Conservation (phyloP, 176 grass and related monocot genomes). For the Oryza meridionalis region DNA sequence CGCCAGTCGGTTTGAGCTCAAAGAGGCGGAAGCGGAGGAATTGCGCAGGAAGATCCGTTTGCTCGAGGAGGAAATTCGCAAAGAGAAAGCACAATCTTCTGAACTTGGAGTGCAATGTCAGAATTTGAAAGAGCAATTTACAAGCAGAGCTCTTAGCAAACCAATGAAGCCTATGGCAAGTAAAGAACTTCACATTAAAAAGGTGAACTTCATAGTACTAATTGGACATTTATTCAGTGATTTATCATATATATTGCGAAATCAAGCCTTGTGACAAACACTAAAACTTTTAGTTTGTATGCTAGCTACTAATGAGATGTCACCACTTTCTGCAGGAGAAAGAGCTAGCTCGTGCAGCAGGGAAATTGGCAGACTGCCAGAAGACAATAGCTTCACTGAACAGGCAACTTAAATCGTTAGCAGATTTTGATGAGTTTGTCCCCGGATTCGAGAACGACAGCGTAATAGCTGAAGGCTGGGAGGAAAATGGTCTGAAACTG, state of each 20-base stretch:
- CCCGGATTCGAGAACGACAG: slow-evolving; percentile 40
- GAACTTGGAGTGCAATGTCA: slow-evolving; percentile 50
- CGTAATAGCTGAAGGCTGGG: slow-evolving; percentile 23
- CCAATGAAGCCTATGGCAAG: slow-evolving; percentile 36
- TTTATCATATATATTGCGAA: neutral
- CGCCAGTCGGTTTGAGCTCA: slow-evolving; percentile 44
- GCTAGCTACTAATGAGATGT: slow-evolving; percentile 2
- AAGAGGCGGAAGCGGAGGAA: slow-evolving; percentile 50
- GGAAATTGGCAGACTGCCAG: slow-evolving; percentile 84
- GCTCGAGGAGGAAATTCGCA: slow-evolving; percentile 57
- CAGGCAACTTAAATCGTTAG: slow-evolving; percentile 68
- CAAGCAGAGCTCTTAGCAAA: slow-evolving; percentile 27
- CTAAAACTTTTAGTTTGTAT: neutral
- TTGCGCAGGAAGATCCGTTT: slow-evolving; percentile 36
- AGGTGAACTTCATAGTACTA: slow-evolving; percentile 47
- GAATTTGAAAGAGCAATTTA: slow-evolving; percentile 54
- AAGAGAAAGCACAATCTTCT: slow-evolving; percentile 41
- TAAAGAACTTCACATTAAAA: slow-evolving; percentile 53
- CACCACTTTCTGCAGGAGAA: slow-evolving; percentile 54
- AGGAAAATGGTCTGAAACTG: slow-evolving; percentile 36
- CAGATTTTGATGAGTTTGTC: slow-evolving; percentile 65
- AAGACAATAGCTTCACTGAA: slow-evolving; percentile 86
- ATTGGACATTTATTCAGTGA: neutral
- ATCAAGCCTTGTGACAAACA: neutral
- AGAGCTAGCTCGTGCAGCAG: slow-evolving; percentile 59